Evolutionary conservation across 352 stramenopile genomes (phyloP), one percentile per base, ranked within the genome.

Genomic region (Pythium pyrilobum): DNA sequence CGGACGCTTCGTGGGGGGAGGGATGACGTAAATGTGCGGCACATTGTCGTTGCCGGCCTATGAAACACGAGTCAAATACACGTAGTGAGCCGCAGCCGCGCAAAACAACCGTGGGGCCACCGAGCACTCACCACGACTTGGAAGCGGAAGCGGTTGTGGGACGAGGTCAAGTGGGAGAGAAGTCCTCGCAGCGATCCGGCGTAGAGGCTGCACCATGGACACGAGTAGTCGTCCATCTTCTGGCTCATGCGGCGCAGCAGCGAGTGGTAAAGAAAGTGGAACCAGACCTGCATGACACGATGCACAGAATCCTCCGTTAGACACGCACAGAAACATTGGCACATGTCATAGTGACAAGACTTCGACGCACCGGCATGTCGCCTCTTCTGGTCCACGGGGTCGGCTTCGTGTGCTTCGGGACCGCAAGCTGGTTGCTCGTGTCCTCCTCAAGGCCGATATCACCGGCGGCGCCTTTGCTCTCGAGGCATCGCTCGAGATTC

Each of bases 161-260:
- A 92, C 34, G 71, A 87, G 44, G 86, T 71, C 29, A 93, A 70
- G 52, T 93, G 83, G 5, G 75, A 71, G 18, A 92, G 72, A 15
- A 93, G 74, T 4, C 83, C 81, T 4, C 74, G 69, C 10, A 93
- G 56, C 16, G 79, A 89, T 21, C 79, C 79, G 20, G 79, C 74
- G 40, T 82, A 91, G 67, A 92, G 77, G 62, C 92, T 87, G 59
- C 83, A 93, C 79, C 75, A 93, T 33, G 80, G 72, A 31, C 83
- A 93, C 18, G 77, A 86, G 56, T 87, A 88, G 28, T 93, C 83
- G 8, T 59, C 71, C n/a, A 81, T 77, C 55, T 91, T 89, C 51
- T 93, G 81, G 47, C 77, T 93, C 76, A 87, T 78, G 53, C 80
- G 69, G 13, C 82, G 76, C 38, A 93, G 62, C 69, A 90, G 83